A percentile compares a stretch with the other conserved stretches of the same genome.
Conservation (phyloP, 495 filamentous ascomycete species). For the Chaetomium cochliodes region DNA sequence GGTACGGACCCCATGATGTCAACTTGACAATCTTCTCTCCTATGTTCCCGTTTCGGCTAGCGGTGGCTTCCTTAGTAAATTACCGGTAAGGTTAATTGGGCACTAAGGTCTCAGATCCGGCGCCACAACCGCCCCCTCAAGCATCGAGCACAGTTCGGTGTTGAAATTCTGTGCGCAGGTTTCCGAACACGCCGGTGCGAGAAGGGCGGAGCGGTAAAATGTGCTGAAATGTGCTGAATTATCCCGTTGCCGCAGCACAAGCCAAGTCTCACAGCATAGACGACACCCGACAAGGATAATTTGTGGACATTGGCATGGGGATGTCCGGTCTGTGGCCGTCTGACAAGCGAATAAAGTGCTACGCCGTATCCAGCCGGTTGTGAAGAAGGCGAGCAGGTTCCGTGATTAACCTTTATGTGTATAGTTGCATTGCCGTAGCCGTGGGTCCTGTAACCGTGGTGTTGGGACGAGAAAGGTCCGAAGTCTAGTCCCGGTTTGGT, state of each 20-base stretch:
- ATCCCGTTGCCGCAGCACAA: conserved; percentile 9
- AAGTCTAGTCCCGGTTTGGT: neutral
- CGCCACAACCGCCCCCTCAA: conserved; percentile 20
- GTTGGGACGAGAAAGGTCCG: neutral
- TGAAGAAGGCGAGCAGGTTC: too few relatives aligned
- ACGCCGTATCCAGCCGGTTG: conserved; percentile 4
- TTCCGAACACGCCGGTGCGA: conserved; percentile 18
- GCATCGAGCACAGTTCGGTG: conserved; percentile 5
- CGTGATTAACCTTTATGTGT: neutral
- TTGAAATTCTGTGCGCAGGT: conserved; percentile 4
- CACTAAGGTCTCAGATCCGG: neutral
- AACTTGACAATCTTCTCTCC: neutral
- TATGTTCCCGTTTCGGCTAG: neutral
- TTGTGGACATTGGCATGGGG: conserved; percentile 37
- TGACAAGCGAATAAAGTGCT: conserved; percentile 22
- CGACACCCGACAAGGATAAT: conserved; percentile 15
- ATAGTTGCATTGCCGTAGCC: neutral
- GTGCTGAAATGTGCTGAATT: conserved; percentile 24
- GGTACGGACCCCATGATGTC: conserved; percentile 1
- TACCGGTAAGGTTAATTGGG: neutral
- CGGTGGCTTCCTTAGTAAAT: neutral
- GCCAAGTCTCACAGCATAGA: conserved; percentile 21
- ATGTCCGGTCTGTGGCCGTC: conserved; percentile 31
- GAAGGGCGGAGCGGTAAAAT: conserved; percentile 18
- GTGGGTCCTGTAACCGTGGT: neutral